Conservation (phyloP, 2,329 filamentous ascomycete genomes). For the Xylaria sp. region DNA sequence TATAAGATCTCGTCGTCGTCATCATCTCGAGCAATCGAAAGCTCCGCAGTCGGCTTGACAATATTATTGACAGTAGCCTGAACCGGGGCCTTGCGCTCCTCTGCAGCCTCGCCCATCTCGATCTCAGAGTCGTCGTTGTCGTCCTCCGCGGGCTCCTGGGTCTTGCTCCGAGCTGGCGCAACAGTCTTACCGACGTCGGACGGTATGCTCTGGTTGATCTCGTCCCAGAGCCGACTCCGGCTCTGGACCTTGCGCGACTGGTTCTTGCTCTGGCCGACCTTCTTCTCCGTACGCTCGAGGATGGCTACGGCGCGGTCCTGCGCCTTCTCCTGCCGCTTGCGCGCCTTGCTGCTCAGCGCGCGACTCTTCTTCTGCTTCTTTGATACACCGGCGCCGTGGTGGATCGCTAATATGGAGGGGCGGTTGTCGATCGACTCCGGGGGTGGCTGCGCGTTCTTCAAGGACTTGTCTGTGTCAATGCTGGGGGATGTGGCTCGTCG, state of each 20-base stretch:
- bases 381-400: slow-evolving; percentile 59
- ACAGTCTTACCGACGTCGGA: slow-evolving; percentile 1
- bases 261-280: slow-evolving; percentile 51
- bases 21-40: slow-evolving; percentile 11
- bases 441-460: slow-evolving; percentile 55
- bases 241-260: slow-evolving; percentile 43
- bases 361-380: slow-evolving; percentile 59
- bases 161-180: slow-evolving; percentile 12
- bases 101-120: slow-evolving; percentile 23
- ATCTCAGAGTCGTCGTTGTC: slow-evolving; percentile 20
- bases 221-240: slow-evolving; percentile 53
- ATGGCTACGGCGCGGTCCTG: slow-evolving; percentile 56
- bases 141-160: slow-evolving; percentile 11
- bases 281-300: slow-evolving; percentile 52
- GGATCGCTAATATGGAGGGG: slow-evolving; percentile 64
- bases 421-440: slow-evolving; percentile 44
- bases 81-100: neutral
- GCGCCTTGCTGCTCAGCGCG: slow-evolving; percentile 52
- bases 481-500: slow-evolving; percentile 66
- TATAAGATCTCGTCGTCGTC: slow-evolving; percentile 16
- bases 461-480: slow-evolving; percentile 66
- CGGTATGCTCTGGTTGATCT: slow-evolving; percentile 45
- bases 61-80: neutral
- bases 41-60: slow-evolving; percentile 1
- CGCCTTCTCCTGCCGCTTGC: slow-evolving; percentile 51